phyloP scores from a whole-genome alignment of 129 eudicot genomes.

The Apium graveolens region DNA sequence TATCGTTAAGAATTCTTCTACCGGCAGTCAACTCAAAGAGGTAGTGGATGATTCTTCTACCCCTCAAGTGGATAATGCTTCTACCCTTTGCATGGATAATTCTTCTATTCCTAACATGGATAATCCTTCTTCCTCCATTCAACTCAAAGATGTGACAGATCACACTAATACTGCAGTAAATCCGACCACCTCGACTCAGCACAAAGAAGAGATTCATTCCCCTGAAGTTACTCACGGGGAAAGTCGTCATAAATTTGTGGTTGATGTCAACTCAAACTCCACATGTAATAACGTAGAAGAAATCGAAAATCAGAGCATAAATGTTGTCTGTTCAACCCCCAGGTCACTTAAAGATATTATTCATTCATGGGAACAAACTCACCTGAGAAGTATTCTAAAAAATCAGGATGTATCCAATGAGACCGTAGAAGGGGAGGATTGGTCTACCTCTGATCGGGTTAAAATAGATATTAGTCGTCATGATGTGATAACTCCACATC shows the following conservation, averaged over 20 bases:
- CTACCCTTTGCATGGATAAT: not conserved
- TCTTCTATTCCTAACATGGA: not conserved
- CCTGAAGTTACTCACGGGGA: not conserved
- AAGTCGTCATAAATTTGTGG: not conserved
- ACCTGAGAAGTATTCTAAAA: not conserved
- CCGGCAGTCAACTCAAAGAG: conserved; percentile 4
- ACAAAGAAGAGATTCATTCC: conserved; percentile 11
- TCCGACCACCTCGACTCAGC: conserved; percentile 7
- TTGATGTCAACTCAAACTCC: conserved; percentile 8
- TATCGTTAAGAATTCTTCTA: not conserved
- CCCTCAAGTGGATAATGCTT: too few species aligned
- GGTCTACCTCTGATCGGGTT: conserved; percentile 13
- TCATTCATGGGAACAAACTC: conserved; percentile 1
- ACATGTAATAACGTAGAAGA: not conserved
- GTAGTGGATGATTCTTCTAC: not conserved
- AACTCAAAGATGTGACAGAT: conserved; percentile 13
- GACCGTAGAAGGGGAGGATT: conserved; percentile 21
- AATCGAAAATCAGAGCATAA: not conserved
- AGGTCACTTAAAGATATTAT: conserved; percentile 18
- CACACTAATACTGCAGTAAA: not conserved
- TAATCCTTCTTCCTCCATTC: conserved; percentile 9
- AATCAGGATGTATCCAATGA: conserved; percentile 12
- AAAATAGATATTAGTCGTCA: conserved; percentile 19
- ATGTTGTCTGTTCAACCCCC: conserved; percentile 4
- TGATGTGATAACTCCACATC: not conserved